A percentile compares a stretch with the other conserved stretches of the same genome.
Conservation (phyloP, 768 basidiomycete genomes). For the Pisolithus orientalis region DNA sequence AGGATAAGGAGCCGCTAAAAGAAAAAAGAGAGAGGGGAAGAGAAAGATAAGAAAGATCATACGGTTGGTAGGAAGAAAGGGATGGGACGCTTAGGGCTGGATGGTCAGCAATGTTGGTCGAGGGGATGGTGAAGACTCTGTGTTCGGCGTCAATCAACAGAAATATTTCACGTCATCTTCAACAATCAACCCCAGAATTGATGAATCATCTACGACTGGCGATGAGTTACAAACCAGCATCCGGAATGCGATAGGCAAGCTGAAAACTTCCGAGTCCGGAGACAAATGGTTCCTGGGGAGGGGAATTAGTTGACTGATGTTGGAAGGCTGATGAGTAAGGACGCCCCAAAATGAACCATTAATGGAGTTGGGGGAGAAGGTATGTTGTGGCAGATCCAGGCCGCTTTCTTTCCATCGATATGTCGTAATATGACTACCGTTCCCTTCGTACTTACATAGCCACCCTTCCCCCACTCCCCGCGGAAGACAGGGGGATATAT, state of each 20-base stretch:
- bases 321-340: conserved; percentile 22
- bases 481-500: conserved; percentile 59
- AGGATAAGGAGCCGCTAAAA: too few relatives aligned
- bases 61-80: conserved; percentile 16
- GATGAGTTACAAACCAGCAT: too few relatives aligned
- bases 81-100: conserved; percentile 45
- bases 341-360: conserved; percentile 72
- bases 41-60: not conserved
- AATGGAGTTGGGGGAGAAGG: conserved; percentile 71
- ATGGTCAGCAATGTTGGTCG: conserved; percentile 68
- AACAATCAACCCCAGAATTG: not conserved
- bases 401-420: not conserved
- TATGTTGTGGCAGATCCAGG: conserved; percentile 21
- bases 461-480: conserved; percentile 45
- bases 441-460: conserved; percentile 64
- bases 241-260: conserved; percentile 55
- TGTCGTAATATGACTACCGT: conserved; percentile 36
- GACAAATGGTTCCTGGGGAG: too few relatives aligned
- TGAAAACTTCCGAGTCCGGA: conserved; percentile 57
- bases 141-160: conserved; percentile 9
- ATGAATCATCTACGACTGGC: not conserved
- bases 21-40: not conserved
- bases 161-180: conserved; percentile 2
- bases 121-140: conserved; percentile 44
- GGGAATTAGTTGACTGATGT: not conserved